phyloP scores from a whole-genome alignment of 805 yeast genomes.

The Saturnispora gosingensis region DNA sequence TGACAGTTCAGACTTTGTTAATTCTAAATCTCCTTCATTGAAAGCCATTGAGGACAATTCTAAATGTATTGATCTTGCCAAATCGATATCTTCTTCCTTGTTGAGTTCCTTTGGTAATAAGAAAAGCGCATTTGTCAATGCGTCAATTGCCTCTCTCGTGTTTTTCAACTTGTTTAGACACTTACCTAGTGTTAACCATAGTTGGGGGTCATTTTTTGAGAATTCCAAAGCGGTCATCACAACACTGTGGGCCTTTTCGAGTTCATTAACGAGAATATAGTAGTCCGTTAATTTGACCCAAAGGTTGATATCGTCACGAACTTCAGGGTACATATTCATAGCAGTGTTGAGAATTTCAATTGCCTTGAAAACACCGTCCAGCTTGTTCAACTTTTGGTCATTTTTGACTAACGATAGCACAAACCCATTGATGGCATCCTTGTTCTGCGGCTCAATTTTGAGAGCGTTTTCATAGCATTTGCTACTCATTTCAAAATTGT shows the following conservation, averaged over 20 bases:
- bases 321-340: conserved; percentile 29
- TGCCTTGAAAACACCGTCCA: conserved; percentile 20
- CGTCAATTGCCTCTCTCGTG: conserved; percentile 37
- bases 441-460: conserved; percentile 32
- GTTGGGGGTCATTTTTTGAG: conserved; percentile 28
- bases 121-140: conserved; percentile 37
- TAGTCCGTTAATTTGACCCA: conserved; percentile 46
- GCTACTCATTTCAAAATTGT: conserved; percentile 31
- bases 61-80: conserved; percentile 43
- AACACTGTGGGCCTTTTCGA: conserved; percentile 41
- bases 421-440: conserved; percentile 35
- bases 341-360: conserved; percentile 33
- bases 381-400: neutral
- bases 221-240: conserved; percentile 17
- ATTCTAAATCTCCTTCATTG: conserved; percentile 40
- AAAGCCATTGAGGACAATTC: conserved; percentile 49
- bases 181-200: conserved; percentile 43
- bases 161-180: conserved; percentile 35
- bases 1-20: conserved; percentile 40
- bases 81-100: conserved; percentile 30
- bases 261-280: conserved; percentile 36
- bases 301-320: conserved; percentile 31
- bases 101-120: conserved; percentile 31
- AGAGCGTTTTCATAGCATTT: conserved; percentile 36
- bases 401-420: conserved; percentile 23